These are phyloP conservation scores for Aspergillus fumigatus DNA, from an alignment of 2,329 filamentous ascomycete genomes.

Conservation along the genomic window DNA sequence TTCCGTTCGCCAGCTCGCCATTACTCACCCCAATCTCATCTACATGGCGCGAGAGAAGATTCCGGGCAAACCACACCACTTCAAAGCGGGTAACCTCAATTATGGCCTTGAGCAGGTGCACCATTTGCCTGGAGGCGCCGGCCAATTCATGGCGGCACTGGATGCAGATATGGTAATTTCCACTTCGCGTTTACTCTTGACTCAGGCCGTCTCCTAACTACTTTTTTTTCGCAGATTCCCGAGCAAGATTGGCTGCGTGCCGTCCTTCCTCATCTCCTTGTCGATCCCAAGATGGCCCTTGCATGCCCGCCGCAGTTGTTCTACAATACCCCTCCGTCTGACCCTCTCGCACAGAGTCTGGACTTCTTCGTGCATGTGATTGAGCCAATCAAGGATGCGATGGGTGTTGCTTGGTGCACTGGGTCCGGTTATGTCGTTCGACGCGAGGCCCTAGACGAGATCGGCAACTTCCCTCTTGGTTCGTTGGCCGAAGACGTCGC, in stretches of 20 bases:
- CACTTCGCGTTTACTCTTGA: background rate
- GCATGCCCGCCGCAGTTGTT: constrained; percentile 60
- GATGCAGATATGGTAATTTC: constrained; percentile 58
- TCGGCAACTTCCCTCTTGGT: constrained; percentile 58
- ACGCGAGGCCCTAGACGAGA: constrained; percentile 56
- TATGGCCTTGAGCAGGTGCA: constrained; percentile 52
- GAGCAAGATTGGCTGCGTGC: constrained; percentile 58
- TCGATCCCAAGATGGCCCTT: constrained; percentile 54
- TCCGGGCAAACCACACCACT: constrained; percentile 44
- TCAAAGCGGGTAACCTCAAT: constrained; percentile 63
- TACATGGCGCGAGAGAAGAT: constrained; percentile 43
- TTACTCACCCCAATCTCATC: constrained; percentile 36
- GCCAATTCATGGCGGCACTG: constrained; percentile 57
- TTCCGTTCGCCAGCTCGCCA: constrained; percentile 30
- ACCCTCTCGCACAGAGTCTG: constrained; percentile 56
- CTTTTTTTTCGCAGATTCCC: constrained; percentile 45
- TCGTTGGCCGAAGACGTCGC: constrained; percentile 59
- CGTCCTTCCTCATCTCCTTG: constrained; percentile 55
- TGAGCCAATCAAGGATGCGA: constrained; percentile 44
- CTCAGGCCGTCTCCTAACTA: constrained; percentile 2
- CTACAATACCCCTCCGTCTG: constrained; percentile 57
- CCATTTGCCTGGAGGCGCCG: constrained; percentile 51
- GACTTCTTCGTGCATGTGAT: constrained; percentile 56
- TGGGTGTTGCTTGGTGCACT: constrained; percentile 58
- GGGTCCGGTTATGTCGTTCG: constrained; percentile 60